A percentile compares a stretch with the other conserved stretches of the same genome.
phyloP scores from a whole-genome alignment of 805 yeast species.

The Kuraishia cidri region DNA sequence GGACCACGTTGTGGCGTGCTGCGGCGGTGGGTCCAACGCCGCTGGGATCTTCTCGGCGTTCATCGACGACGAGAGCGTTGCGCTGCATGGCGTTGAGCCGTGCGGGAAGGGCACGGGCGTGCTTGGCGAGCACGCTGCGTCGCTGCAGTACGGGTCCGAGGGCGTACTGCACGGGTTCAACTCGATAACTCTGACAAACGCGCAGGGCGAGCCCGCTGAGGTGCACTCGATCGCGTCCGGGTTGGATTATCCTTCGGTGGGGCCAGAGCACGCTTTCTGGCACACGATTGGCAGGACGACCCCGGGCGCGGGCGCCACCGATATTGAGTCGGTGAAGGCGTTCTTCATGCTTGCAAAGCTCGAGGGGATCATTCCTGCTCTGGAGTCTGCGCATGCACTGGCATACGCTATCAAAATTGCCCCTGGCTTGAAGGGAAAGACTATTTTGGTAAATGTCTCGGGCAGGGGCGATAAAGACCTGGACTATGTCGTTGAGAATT shows the following conservation, averaged over 20 bases:
- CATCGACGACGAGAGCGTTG: conserved; percentile 7
- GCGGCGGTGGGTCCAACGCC: conserved; percentile 9
- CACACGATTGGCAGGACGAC: conserved; percentile 6
- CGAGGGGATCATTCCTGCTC: conserved; percentile 6
- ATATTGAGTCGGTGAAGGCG: conserved; percentile 5
- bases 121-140: conserved; percentile 7
- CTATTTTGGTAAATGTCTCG: conserved; percentile 3
- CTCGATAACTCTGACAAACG: conserved; percentile 3
- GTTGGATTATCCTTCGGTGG: conserved; percentile 6
- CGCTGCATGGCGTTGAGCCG: conserved; percentile 8
- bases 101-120: conserved; percentile 7
- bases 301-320: conserved; percentile 5
- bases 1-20: conserved; percentile 8
- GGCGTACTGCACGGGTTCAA: conserved; percentile 7
- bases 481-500: no score
- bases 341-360: conserved; percentile 6
- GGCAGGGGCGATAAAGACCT: conserved; percentile 6
- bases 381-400: conserved; percentile 4
- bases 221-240: conserved; percentile 8
- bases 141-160: conserved; percentile 3
- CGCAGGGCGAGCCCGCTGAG: conserved; percentile 5
- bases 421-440: conserved; percentile 1
- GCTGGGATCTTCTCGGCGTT: conserved; percentile 7
- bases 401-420: conserved; percentile 3
- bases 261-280: conserved; percentile 6